Percentiles rank a stretch among this genome's conserved stretches.
Evolutionary conservation across 2,329 filamentous ascomycete species (phyloP).

Genomic region (Pseudocercospora cruenta): DNA sequence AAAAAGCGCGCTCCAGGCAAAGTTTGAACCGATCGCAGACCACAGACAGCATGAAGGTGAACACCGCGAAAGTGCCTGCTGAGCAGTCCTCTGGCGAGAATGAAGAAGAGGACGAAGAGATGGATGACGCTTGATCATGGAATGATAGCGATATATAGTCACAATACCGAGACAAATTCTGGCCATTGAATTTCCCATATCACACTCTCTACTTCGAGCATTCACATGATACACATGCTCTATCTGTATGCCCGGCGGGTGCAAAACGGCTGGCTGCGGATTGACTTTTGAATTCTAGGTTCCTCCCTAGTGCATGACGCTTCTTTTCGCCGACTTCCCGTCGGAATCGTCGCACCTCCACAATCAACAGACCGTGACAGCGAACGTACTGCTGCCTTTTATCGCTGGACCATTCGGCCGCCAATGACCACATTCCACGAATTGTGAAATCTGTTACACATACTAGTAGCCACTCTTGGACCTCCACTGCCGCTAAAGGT

Average conservation of each 20-base stretch:
- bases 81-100: slow-evolving; percentile 16
- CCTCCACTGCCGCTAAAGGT: background rate
- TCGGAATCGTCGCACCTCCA: background rate
- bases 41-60: slow-evolving; percentile 31
- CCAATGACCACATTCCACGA: background rate
- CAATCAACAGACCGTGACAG: background rate
- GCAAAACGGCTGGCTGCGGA: background rate
- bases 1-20: slow-evolving; percentile 17
- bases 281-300: background rate
- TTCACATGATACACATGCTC: background rate
- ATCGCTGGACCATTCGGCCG: background rate
- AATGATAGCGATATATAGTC: slow-evolving; percentile 2
- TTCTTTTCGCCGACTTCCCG: background rate
- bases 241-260: background rate
- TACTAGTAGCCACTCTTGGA: background rate
- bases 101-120: slow-evolving; percentile 24
- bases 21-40: slow-evolving; percentile 20
- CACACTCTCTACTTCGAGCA: background rate
- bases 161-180: background rate
- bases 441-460: background rate
- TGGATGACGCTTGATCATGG: slow-evolving; percentile 9
- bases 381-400: background rate
- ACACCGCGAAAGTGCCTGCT: slow-evolving; percentile 14
- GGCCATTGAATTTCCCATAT: background rate
- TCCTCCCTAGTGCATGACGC: background rate